Evolutionary conservation across 148 eudicot species (phyloP), one percentile per base, ranked within the genome.

Genomic region (Bassia scoparia): DNA sequence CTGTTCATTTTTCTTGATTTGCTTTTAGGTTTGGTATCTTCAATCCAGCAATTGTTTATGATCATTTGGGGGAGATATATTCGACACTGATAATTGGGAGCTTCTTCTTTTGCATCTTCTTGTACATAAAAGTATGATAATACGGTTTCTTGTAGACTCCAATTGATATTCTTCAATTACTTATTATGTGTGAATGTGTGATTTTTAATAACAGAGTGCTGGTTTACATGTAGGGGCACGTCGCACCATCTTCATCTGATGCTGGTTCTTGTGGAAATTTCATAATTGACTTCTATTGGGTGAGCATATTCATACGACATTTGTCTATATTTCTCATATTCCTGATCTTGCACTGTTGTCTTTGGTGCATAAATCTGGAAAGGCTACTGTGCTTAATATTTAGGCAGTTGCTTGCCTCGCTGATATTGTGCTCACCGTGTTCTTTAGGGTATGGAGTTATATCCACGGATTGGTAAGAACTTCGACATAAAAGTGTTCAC

Each of bases 271-370:
- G 83, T 33, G 98, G 98, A 63, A 94, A 94, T 79, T 69, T 88
- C 67, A 88, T 94, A 30, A 84, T 94, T 53, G 98, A 94, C 80
- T 94, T 94, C 84, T 94, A 94, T 69, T 94, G 98, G 98, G 98
- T 94, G 70, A 87, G 93, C 69, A 63, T 76, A 72, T 38, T 10
- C 31, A 68, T 37, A n/a, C 31, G 56, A 58, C 72, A 23, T 60
- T 43, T 41, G 15, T 31, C 31, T 11, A 24, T n/a, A 37, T n/a
- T 18, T 23, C 52, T 24, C 23, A 6, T 34, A 34, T 49, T 63
- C 38, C 62, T 24, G 60, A 18, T 49, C 24, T 21, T 48, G 38
- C 52, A 9, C 30, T 23, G 48, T 54, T 58, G 18, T 61, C 27
- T 0, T 15, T 61, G 23, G 64, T 30, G 21, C 30, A 7, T 15